Evolutionary conservation across 2,329 filamentous ascomycete genomes (phyloP).

Genomic region (Penicillium sp.): DNA sequence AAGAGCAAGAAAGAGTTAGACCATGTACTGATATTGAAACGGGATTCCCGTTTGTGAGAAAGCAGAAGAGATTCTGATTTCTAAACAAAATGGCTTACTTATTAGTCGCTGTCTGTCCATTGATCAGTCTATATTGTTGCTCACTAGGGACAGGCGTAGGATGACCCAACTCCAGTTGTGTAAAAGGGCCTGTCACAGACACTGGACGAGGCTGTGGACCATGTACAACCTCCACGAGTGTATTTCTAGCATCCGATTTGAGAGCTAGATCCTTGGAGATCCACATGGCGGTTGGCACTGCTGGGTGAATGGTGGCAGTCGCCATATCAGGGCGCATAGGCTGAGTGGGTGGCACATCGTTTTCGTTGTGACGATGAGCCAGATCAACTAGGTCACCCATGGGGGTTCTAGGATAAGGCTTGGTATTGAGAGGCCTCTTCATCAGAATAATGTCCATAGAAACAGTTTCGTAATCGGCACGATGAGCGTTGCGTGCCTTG

Average conservation of each 20-base stretch:
- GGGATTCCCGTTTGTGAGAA: background rate
- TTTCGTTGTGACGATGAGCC: slow-evolving; percentile 15
- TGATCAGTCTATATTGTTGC: background rate
- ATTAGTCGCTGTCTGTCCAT: slow-evolving; percentile 2
- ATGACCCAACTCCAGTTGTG: slow-evolving; percentile 11
- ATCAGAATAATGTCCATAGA: slow-evolving; percentile 42
- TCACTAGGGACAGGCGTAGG: background rate
- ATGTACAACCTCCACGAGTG: slow-evolving; percentile 7
- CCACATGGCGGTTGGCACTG: background rate
- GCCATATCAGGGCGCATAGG: background rate
- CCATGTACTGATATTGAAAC: background rate
- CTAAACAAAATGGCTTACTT: slow-evolving; percentile 8
- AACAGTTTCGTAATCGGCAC: slow-evolving; percentile 36
- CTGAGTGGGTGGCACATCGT: slow-evolving; percentile 2
- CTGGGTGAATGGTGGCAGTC: background rate
- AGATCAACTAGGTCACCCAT: slow-evolving; percentile 25
- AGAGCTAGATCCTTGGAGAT: background rate
- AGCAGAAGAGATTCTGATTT: background rate
- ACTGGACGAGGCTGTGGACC: slow-evolving; percentile 12
- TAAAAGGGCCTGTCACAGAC: slow-evolving; percentile 19
- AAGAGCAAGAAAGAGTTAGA: slow-evolving; percentile 2
- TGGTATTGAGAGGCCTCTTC: slow-evolving; percentile 31
- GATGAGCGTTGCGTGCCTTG: slow-evolving; percentile 33
- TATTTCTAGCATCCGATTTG: background rate
- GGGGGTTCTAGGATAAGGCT: slow-evolving; percentile 19